A percentile compares a stretch with the other conserved stretches of the same genome.
Conservation (phyloP, 1,284 basidiomycete genomes). For the Pulveroboletus sp. region DNA sequence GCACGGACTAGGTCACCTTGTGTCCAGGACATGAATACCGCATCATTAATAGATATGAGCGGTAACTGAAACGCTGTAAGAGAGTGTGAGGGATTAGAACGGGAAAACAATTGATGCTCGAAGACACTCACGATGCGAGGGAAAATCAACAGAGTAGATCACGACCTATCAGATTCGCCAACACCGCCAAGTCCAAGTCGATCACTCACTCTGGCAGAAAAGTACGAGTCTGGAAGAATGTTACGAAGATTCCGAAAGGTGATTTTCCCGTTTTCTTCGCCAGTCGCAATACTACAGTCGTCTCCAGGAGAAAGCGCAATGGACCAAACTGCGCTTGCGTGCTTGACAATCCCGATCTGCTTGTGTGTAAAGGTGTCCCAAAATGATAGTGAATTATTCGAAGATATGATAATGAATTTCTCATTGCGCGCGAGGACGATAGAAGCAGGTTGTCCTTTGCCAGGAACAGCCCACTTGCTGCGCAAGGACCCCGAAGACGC, state of each 20-base stretch:
- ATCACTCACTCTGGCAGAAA: not conserved
- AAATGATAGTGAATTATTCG: not conserved
- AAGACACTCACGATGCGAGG: not conserved
- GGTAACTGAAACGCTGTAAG: not conserved
- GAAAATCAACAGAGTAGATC: not conserved
- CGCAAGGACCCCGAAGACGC: no score
- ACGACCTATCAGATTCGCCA: not conserved
- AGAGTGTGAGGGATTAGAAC: not conserved
- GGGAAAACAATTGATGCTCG: not conserved
- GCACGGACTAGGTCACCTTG: not conserved
- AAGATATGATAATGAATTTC: not conserved
- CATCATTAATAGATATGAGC: not conserved
- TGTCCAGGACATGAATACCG: not conserved
- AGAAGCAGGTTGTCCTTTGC: not conserved
- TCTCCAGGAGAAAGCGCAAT: not conserved
- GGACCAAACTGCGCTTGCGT: not conserved
- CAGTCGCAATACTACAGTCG: not conserved
- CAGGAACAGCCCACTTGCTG: not conserved
- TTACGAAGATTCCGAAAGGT: not conserved
- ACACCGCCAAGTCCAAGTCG: not conserved
- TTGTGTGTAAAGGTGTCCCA: not conserved
- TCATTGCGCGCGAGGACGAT: not conserved
- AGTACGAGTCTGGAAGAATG: not conserved
- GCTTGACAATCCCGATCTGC: not conserved
- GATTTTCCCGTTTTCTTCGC: not conserved